A percentile compares a stretch with the other conserved stretches of the same genome.
phyloP scores from a whole-genome alignment of 2,329 filamentous ascomycete genomes.

The Cordyceps javanica region DNA sequence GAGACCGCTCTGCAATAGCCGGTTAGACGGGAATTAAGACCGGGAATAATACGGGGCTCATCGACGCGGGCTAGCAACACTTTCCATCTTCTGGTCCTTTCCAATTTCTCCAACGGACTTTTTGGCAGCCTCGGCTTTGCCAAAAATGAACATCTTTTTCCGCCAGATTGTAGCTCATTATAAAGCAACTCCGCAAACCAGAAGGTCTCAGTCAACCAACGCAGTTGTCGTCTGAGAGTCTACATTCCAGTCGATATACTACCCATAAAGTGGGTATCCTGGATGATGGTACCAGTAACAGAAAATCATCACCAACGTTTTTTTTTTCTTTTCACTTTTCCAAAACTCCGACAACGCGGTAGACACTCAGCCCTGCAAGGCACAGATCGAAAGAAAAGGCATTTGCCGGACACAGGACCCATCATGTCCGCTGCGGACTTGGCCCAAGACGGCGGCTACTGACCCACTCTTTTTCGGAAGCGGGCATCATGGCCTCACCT shows the following conservation, averaged over 20 bases:
- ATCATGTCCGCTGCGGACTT: slow-evolving; percentile 5
- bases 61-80: no score
- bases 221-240: no score
- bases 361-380: not conserved
- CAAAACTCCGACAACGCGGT: not conserved
- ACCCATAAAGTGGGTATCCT: not conserved
- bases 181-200: slow-evolving; percentile 1
- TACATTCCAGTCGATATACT: no score
- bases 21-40: not conserved
- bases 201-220: no score
- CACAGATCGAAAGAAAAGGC: not conserved
- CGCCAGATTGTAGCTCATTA: not conserved
- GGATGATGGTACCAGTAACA: no score
- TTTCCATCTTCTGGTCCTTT: not conserved
- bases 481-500: no score
- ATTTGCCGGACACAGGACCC: not conserved
- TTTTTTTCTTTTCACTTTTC: not conserved
- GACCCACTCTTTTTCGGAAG: not conserved
- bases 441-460: not conserved
- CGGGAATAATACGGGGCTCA: not conserved
- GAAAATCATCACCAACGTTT: no score
- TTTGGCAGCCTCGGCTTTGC: not conserved
- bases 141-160: not conserved
- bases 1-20: no score
- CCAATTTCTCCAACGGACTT: not conserved